phyloP scores from a whole-genome alignment of 768 basidiomycete species.

The Flagelloscypha sp. region DNA sequence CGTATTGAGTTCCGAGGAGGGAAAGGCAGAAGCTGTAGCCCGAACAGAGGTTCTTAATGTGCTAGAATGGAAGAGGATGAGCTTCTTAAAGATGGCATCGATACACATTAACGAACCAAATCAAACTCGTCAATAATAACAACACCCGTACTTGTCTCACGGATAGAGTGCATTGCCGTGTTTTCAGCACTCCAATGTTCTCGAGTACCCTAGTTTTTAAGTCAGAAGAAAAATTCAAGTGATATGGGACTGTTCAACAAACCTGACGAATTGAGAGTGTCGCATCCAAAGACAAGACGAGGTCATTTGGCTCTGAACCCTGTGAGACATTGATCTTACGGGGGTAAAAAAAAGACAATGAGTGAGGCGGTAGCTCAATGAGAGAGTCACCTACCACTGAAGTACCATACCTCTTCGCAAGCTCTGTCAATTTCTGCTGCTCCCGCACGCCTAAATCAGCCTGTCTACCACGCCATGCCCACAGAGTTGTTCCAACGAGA shows the following conservation, averaged over 20 bases:
- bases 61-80: conserved; percentile 25
- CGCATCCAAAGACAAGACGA: conserved; percentile 61
- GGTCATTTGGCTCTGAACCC: conserved; percentile 51
- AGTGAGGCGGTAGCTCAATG: conserved; percentile 3
- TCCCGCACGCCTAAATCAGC: conserved; percentile 50
- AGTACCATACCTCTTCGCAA: conserved; percentile 69
- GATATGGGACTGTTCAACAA: conserved; percentile 8
- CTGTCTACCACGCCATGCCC: conserved; percentile 67
- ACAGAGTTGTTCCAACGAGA: conserved; percentile 60
- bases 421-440: conserved; percentile 56
- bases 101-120: conserved; percentile 35
- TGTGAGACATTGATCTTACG: conserved; percentile 42
- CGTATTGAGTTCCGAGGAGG: conserved; percentile 60
- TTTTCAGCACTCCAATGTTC: conserved; percentile 74
- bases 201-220: conserved; percentile 55
- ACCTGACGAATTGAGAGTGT: conserved; percentile 72
- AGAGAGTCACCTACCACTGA: conserved; percentile 36
- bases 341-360: conserved; percentile 1
- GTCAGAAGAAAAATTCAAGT: too few species aligned
- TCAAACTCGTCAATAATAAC: conserved; percentile 67
- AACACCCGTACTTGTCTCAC: conserved; percentile 38
- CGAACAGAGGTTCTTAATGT: conserved; percentile 65
- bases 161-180: conserved; percentile 72
- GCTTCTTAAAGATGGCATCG: conserved; percentile 4
- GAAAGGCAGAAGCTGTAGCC: conserved; percentile 78